These are phyloP conservation scores for Zymoseptoria pseudotritici DNA, from an alignment of 2,329 filamentous ascomycete species.

Conservation along the genomic window DNA sequence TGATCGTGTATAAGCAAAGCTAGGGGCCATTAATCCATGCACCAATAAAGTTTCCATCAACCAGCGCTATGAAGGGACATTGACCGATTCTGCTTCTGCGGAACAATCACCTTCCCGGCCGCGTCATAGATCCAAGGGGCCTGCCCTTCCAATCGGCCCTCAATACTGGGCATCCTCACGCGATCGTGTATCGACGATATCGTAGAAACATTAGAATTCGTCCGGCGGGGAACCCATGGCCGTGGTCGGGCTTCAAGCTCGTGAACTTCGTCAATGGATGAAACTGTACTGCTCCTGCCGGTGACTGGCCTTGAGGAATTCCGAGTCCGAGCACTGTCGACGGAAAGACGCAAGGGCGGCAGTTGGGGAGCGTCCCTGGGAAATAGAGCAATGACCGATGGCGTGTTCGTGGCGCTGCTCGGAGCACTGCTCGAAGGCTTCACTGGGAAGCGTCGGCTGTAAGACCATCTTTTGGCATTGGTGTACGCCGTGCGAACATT, in stretches of 20 bases:
- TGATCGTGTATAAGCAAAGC: background rate
- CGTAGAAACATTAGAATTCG: background rate
- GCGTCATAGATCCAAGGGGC: conserved; percentile 4
- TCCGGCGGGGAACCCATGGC: background rate
- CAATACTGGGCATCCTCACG: conserved; percentile 7
- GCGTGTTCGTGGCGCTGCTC: background rate
- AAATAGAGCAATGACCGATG: background rate
- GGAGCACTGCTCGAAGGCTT: background rate
- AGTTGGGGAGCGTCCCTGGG: background rate
- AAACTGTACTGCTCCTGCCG: background rate
- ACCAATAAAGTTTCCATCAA: background rate
- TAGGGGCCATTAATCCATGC: background rate
- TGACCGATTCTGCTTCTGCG: background rate
- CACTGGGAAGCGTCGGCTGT: background rate
- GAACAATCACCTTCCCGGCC: background rate
- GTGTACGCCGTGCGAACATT: background rate
- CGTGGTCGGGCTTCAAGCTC: background rate
- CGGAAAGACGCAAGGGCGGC: background rate
- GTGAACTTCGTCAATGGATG: background rate
- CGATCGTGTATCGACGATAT: conserved; percentile 2
- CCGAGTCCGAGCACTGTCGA: background rate
- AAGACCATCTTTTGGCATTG: background rate
- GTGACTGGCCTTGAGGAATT: background rate
- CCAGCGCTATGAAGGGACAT: background rate
- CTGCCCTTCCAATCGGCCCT: conserved; percentile 3